Evolutionary conservation across 2,329 filamentous ascomycete genomes (phyloP), one percentile per base, ranked within the genome.

Genomic region (Pseudocercospora pini-densiflorae): DNA sequence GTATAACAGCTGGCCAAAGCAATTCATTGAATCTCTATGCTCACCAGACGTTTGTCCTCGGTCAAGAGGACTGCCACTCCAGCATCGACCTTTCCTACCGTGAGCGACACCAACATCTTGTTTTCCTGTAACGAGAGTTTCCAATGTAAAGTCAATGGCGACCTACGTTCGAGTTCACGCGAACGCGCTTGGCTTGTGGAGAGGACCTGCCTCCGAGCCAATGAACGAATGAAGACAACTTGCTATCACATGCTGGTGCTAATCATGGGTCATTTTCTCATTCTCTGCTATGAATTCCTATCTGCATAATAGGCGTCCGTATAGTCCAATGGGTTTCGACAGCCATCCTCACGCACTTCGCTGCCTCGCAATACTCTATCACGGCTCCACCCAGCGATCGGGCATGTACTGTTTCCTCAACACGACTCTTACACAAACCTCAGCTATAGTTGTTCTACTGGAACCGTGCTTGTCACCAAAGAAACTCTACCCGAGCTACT

Each of bases 71-170:
- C 95, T 59, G 95, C 97, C 78, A 99, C 94, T 81, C 95, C 95
- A 76, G 95, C 95, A 82, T 99, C 95, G 82, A 99, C 95, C 85
- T 99, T 99, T 85, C 95, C 95, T 81, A 99, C 95, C 59, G 94
- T 98, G 78, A 99, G 87, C 72, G 95, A 98, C 82, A 99, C 92
- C 77, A 98, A 87, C 95, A 99, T 98, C 59, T 79, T 86, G 27
- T 31, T n/a, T 33, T 55, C 24, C 2, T 55, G 51, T 24, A 12
- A 12, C 24, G 47, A 27, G 47, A 51, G 47, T 14, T 21, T 51
- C 12, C 8, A 27, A 51, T 23, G 47, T 12, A 27, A 51, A 51
- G 47, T 24, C 47, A 27, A 23, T 51, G 47, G 40, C 40, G 16
- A 43, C 40, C 16, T 43, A 19, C 5, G 6, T 43, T n/a, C 40